Base-by-base conservation (phyloP, 2,329 filamentous ascomycete species). In the Cyanodermella asteris region DNA sequence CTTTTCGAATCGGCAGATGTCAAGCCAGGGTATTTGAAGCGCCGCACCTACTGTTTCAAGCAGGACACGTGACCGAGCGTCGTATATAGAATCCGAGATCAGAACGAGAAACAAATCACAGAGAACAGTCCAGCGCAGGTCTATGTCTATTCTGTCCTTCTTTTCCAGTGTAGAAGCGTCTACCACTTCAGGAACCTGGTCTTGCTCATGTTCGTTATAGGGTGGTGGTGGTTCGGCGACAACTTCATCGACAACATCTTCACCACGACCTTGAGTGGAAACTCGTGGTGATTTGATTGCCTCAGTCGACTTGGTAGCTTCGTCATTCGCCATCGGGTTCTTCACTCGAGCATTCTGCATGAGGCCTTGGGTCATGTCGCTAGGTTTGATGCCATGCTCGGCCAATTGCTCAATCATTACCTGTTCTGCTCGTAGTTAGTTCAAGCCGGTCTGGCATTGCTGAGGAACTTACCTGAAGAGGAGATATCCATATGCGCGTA, bases 401-500 rank as follows among this genome's bases (percentile, higher is more conserved):
- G 77, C 73, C 30, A 97, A 59, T 48, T 97, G 87, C 51, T 97
- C 87, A 36, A 97, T 93, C 87, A 97, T 97, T 46, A 97, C 59
- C 54, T 97, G 87, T 49, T 97, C 87, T 30, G 50, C 47, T 17
- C 11, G 13, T 14, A 22, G 13, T 15, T 25, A 14, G 27, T 27
- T 22, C 21, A 13, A 14, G n/a, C 12, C 20, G 22, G 14, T 2
- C 4, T 7, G 8, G 11, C 12, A 12, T 9, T 6, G 9, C 14
- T 12, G 13, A 18, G 14, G 10, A 21, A 16, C 33, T 26, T 34
- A 47, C 45, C 45, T 9, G 66, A 72, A 13, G 72, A 58, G 41
- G 72, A 81, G 40, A 97, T 90, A 31, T 97, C 87, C 87, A 97
- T 97, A 49, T 97, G 87, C 8, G 68, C 57, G 46, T 94, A 97